Conservation (phyloP, 2,329 filamentous ascomycete species). For the Fusarium ramigenum region DNA sequence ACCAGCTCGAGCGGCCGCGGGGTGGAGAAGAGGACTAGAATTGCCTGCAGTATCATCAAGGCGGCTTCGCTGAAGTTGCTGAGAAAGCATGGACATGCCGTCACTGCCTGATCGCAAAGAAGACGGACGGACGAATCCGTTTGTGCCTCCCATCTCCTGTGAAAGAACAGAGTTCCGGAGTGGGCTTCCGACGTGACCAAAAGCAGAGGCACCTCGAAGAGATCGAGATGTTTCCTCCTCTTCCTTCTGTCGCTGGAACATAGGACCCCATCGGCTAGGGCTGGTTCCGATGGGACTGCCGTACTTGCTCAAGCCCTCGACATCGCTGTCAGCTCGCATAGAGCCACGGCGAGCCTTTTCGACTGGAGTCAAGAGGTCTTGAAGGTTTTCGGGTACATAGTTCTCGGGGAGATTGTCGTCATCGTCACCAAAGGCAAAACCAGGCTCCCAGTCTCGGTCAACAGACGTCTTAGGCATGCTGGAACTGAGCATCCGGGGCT, state of each 20-base stretch:
- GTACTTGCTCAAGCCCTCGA: constrained; percentile 64
- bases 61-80: constrained; percentile 69
- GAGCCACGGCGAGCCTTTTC: constrained; percentile 74
- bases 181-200: constrained; percentile 73
- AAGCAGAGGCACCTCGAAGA: constrained; percentile 59
- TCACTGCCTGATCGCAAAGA: constrained; percentile 56
- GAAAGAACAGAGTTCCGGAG: constrained; percentile 71
- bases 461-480: constrained; percentile 72
- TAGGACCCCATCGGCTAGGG: constrained; percentile 68
- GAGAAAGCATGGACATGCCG: constrained; percentile 66
- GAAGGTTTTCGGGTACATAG: constrained; percentile 78
- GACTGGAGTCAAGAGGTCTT: constrained; percentile 72
- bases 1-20: constrained; percentile 51
- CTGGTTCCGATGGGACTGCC: constrained; percentile 69
- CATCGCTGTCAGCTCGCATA: constrained; percentile 64
- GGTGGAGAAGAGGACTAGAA: constrained; percentile 61
- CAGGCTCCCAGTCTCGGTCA: constrained; percentile 70
- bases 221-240: constrained; percentile 60
- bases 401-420: constrained; percentile 62
- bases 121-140: constrained; percentile 53
- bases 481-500: constrained; percentile 76
- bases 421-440: constrained; percentile 83
- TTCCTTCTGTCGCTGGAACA: constrained; percentile 68
- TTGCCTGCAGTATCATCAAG: constrained; percentile 58
- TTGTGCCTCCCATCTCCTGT: constrained; percentile 58